phyloP scores from a whole-genome alignment of 2,329 filamentous ascomycete species.

The Verticillium nonalfalfae region DNA sequence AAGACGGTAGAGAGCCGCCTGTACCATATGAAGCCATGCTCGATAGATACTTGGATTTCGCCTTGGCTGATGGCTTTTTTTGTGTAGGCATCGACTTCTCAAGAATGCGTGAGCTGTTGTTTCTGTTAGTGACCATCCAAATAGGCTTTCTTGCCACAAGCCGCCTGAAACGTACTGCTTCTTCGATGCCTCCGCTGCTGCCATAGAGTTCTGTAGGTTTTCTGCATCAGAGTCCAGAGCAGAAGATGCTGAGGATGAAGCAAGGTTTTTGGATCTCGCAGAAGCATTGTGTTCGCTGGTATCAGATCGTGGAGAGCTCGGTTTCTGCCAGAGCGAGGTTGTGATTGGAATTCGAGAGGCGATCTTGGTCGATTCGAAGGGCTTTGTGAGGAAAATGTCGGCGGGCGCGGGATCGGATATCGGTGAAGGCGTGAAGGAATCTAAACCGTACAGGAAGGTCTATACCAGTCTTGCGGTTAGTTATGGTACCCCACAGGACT shows the following conservation, averaged over 20 bases:
- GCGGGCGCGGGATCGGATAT: slow-evolving; percentile 39
- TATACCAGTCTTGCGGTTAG: slow-evolving; percentile 18
- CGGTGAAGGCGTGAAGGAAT: slow-evolving; percentile 38
- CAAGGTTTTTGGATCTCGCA: not conserved
- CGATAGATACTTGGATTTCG: slow-evolving; percentile 36
- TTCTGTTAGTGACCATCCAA: slow-evolving; percentile 17
- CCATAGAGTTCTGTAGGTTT: slow-evolving; percentile 37
- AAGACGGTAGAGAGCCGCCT: slow-evolving; percentile 41
- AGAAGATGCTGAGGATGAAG: slow-evolving; percentile 27
- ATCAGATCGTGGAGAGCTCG: not conserved
- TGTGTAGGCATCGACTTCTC: slow-evolving; percentile 21
- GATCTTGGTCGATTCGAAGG: slow-evolving; percentile 37
- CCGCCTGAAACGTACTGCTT: slow-evolving; percentile 20
- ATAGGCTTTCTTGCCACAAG: slow-evolving; percentile 5
- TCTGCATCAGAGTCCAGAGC: slow-evolving; percentile 43
- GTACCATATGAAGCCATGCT: slow-evolving; percentile 26
- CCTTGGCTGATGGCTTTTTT: slow-evolving; percentile 25
- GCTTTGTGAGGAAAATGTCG: slow-evolving; percentile 50
- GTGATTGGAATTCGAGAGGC: slow-evolving; percentile 44
- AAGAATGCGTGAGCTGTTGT: slow-evolving; percentile 23
- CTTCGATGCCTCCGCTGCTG: slow-evolving; percentile 36
- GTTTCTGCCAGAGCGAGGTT: slow-evolving; percentile 41
- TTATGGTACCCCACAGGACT: not conserved
- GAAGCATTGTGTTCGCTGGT: not conserved
- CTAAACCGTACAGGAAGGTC: slow-evolving; percentile 49